These are phyloP conservation scores for Penstemon barbatus DNA, from an alignment of 257 asterid genomes.

Conservation along the genomic window DNA sequence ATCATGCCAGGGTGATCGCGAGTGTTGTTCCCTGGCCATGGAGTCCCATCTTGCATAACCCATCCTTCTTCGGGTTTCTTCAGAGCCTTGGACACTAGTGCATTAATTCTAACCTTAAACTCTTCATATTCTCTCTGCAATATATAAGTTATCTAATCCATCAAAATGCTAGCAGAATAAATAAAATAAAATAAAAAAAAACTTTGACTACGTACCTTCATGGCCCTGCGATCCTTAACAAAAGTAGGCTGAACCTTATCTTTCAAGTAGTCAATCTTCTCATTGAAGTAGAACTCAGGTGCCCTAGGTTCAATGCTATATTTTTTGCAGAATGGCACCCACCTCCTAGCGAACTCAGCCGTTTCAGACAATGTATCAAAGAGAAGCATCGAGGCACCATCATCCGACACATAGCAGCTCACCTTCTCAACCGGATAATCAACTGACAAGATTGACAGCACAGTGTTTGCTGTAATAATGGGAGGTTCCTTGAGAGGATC, in stretches of 20 bases:
- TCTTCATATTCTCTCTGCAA: conserved; percentile 85
- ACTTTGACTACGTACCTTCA: conserved; percentile 53
- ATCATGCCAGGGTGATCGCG: conserved; percentile 93
- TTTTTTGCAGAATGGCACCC: conserved; percentile 89
- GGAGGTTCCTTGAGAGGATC: conserved; percentile 93
- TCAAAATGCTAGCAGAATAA: background rate
- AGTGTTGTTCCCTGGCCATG: conserved; percentile 89
- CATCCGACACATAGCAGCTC: conserved; percentile 85
- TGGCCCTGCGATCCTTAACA: conserved; percentile 86
- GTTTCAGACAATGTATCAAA: conserved; percentile 74
- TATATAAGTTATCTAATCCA: conserved; percentile 2
- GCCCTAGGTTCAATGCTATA: conserved; percentile 77
- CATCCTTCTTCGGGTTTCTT: conserved; percentile 93
- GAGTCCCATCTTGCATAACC: conserved; percentile 91
- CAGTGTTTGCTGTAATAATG: conserved; percentile 79
- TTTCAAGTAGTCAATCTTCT: conserved; percentile 79
- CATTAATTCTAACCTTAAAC: conserved; percentile 75
- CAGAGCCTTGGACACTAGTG: conserved; percentile 78
- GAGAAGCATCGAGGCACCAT: conserved; percentile 89
- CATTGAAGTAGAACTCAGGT: conserved; percentile 75
- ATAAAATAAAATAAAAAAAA: background rate
- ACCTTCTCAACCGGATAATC: conserved; percentile 83
- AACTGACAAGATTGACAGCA: conserved; percentile 66
- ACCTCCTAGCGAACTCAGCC: conserved; percentile 78
- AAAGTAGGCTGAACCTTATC: conserved; percentile 80